Conservation (phyloP, 176 grass and related monocot genomes). For the Triticum aestivum region DNA sequence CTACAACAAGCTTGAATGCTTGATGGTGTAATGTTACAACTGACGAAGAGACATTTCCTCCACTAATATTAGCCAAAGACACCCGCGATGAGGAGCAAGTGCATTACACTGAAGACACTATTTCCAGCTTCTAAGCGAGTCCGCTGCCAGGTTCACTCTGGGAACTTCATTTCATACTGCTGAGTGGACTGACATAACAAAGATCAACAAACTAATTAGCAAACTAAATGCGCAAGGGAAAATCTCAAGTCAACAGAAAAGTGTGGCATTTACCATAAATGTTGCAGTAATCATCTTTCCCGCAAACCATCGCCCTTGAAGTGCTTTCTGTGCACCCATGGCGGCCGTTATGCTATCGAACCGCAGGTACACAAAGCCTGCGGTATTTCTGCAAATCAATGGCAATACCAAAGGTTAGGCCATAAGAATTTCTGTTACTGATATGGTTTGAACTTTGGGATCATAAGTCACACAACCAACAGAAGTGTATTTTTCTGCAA, state of each 20-base stretch:
- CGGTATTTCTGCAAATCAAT: conserved; percentile 53
- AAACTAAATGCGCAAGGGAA: neutral
- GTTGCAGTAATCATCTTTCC: conserved; percentile 98
- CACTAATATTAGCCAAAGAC: neutral
- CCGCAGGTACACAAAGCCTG: conserved; percentile 79
- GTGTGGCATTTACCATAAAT: conserved; percentile 59
- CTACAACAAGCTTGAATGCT: neutral
- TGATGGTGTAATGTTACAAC: neutral
- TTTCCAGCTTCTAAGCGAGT: no score
- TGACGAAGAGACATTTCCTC: neutral
- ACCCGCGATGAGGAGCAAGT: no score
- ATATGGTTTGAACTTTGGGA: neutral
- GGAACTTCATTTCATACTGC: conserved; percentile 83
- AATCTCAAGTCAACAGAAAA: neutral
- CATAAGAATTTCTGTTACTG: neutral
- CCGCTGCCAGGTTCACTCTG: conserved; percentile 19
- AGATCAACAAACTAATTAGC: neutral
- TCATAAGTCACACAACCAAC: neutral
- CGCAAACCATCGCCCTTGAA: conserved; percentile 98
- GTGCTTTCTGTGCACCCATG: conserved; percentile 72
- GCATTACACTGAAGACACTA: no score
- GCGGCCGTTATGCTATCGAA: conserved; percentile 73
- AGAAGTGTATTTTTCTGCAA: neutral
- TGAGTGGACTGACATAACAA: conserved; percentile 57
- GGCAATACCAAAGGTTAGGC: neutral